phyloP scores from a whole-genome alignment of 805 yeast genomes.

The Yarrowia bubula region DNA sequence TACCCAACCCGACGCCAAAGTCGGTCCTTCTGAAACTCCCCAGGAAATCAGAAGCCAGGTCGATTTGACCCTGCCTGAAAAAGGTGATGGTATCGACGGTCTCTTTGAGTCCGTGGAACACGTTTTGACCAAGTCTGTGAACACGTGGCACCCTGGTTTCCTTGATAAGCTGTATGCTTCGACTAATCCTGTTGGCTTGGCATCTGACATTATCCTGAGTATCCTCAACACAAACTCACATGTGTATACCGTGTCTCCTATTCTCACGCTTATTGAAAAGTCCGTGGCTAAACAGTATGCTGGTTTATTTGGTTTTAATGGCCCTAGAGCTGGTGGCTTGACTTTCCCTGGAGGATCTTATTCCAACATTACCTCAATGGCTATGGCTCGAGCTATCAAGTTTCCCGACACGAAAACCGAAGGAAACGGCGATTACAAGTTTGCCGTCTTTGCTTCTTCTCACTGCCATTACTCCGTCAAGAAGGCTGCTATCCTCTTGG shows the following conservation, averaged over 20 bases:
- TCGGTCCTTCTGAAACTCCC: conserved; percentile 41
- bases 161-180: conserved; percentile 80
- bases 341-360: conserved; percentile 88
- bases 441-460: conserved; percentile 67
- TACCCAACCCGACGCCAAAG: neutral
- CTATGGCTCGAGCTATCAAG: conserved; percentile 64
- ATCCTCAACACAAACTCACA: conserved; percentile 79
- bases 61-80: conserved; percentile 41
- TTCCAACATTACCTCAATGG: conserved; percentile 77
- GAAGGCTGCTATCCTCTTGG: conserved; percentile 74
- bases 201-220: conserved; percentile 66
- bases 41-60: conserved; percentile 43
- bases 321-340: conserved; percentile 67
- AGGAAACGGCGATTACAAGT: conserved; percentile 55
- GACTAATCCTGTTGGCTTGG: conserved; percentile 80
- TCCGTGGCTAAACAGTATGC: conserved; percentile 68
- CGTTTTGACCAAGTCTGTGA: conserved; percentile 64
- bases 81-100: conserved; percentile 46
- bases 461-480: conserved; percentile 81
- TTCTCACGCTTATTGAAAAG: conserved; percentile 71
- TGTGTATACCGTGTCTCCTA: conserved; percentile 81
- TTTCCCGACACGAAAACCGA: conserved; percentile 66
- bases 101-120: conserved; percentile 52
- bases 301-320: conserved; percentile 55
- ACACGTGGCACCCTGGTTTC: conserved; percentile 86